These are phyloP conservation scores for Bipolaris bicolor DNA, from an alignment of 2,329 filamentous ascomycete species.

Conservation along the genomic window DNA sequence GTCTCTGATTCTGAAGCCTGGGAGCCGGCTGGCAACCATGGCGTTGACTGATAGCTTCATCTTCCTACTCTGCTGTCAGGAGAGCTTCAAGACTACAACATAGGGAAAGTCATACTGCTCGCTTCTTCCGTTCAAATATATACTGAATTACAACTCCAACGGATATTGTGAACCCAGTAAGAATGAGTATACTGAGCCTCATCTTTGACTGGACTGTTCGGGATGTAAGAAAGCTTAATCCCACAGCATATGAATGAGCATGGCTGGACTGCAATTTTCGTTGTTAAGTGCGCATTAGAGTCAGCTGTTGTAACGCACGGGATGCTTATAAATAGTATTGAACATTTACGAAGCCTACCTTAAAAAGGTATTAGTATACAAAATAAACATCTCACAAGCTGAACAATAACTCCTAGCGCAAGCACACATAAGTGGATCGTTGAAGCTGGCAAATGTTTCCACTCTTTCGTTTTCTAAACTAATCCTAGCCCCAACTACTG, in stretches of 20 bases:
- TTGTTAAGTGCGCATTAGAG: background rate
- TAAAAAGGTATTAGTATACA: background rate
- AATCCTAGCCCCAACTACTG: background rate
- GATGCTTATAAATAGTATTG: background rate
- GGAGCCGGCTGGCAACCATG: constrained; percentile 27
- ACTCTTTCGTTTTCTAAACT: background rate
- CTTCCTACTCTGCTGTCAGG: constrained; percentile 6
- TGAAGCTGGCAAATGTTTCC: background rate
- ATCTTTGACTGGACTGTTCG: background rate
- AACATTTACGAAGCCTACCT: background rate
- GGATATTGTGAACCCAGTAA: background rate
- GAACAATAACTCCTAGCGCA: background rate
- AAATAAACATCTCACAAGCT: background rate
- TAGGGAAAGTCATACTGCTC: background rate
- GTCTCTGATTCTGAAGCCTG: constrained; percentile 26
- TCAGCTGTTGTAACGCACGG: background rate
- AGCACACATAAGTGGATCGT: background rate
- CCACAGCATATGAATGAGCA: background rate
- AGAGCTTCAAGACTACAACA: background rate
- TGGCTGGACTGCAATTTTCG: background rate
- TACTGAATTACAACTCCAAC: background rate
- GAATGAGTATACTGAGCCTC: background rate
- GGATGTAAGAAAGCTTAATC: background rate
- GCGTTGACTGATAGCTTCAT: constrained; percentile 17
- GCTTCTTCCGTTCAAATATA: background rate